phyloP scores from a whole-genome alignment of 345 rosid species.

The Bruguiera parviflora region DNA sequence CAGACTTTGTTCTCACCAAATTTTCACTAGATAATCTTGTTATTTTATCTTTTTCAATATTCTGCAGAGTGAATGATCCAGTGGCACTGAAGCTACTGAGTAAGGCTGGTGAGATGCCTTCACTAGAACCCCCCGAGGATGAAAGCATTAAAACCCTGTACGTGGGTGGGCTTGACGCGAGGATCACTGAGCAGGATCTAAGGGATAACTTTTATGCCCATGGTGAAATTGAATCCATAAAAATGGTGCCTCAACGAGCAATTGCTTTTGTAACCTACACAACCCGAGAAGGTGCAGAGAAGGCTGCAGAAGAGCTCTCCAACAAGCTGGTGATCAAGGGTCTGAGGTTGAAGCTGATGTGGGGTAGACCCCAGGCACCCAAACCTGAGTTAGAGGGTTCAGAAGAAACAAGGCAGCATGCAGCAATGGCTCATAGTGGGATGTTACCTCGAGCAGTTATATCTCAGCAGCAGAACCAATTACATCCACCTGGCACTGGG shows the following conservation, averaged over 20 bases:
- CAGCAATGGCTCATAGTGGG: slow-evolving; percentile 63
- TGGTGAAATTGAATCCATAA: slow-evolving; percentile 84
- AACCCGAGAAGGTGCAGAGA: slow-evolving; percentile 93
- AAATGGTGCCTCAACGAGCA: slow-evolving; percentile 81
- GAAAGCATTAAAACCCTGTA: slow-evolving; percentile 88
- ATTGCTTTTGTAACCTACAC: slow-evolving; percentile 96
- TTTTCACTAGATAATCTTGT: too few species aligned
- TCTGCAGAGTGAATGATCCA: slow-evolving; percentile 83
- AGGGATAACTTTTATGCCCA: slow-evolving; percentile 86
- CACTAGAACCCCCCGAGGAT: slow-evolving; percentile 87
- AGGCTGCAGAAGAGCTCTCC: slow-evolving; percentile 88
- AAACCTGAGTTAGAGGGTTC: slow-evolving; percentile 65
- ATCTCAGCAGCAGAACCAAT: slow-evolving; percentile 83
- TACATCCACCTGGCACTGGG: slow-evolving; percentile 37
- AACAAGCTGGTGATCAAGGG: slow-evolving; percentile 87
- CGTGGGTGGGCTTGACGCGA: slow-evolving; percentile 81
- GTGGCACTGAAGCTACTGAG: slow-evolving; percentile 86
- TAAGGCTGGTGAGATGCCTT: slow-evolving; percentile 97
- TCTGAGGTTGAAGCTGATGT: slow-evolving; percentile 81
- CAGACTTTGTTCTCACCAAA: too few species aligned
- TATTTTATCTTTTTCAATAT: not conserved
- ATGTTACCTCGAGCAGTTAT: slow-evolving; percentile 78
- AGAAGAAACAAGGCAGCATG: slow-evolving; percentile 70
- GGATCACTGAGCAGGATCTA: slow-evolving; percentile 82
- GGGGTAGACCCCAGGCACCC: slow-evolving; percentile 94